Percentiles rank a stretch among this genome's conserved stretches.
These are phyloP conservation scores for Penicillium sumatraense DNA, from an alignment of 2,329 filamentous ascomycete genomes.

Conservation along the genomic window DNA sequence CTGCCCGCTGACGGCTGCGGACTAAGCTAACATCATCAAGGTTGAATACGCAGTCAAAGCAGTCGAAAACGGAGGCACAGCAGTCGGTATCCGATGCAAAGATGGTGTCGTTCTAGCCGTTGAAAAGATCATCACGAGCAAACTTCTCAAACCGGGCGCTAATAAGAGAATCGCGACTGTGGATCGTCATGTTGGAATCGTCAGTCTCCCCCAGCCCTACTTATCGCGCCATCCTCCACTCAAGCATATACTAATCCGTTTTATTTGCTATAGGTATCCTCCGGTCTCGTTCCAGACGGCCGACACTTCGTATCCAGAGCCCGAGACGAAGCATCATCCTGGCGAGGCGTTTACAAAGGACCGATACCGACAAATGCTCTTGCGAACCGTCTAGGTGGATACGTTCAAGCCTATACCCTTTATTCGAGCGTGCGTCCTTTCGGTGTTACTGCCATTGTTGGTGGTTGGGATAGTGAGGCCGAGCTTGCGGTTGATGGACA, in stretches of 20 bases:
- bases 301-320: slow-evolving; percentile 93
- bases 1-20: too few relatives aligned
- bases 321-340: slow-evolving; percentile 88
- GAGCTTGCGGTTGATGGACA: slow-evolving; percentile 87
- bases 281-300: slow-evolving; percentile 92
- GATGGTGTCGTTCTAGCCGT: slow-evolving; percentile 94
- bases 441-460: slow-evolving; percentile 92
- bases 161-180: slow-evolving; percentile 98
- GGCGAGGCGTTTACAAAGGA: slow-evolving; percentile 92
- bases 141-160: slow-evolving; percentile 89
- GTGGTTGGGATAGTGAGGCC: slow-evolving; percentile 87
- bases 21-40: too few relatives aligned
- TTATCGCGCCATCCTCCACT: neutral
- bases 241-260: neutral
- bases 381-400: slow-evolving; percentile 90
- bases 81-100: slow-evolving; percentile 94
- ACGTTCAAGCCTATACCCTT: slow-evolving; percentile 95
- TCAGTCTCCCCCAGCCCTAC: slow-evolving; percentile 47
- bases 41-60: slow-evolving; percentile 98
- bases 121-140: slow-evolving; percentile 95
- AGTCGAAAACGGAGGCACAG: slow-evolving; percentile 96
- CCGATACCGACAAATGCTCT: slow-evolving; percentile 89
- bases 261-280: slow-evolving; percentile 71
- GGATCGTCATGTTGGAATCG: slow-evolving; percentile 90
- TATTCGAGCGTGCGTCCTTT: slow-evolving; percentile 97